Base-by-base conservation (phyloP, 805 yeast genomes). In the Ogataea wickerhamii region DNA sequence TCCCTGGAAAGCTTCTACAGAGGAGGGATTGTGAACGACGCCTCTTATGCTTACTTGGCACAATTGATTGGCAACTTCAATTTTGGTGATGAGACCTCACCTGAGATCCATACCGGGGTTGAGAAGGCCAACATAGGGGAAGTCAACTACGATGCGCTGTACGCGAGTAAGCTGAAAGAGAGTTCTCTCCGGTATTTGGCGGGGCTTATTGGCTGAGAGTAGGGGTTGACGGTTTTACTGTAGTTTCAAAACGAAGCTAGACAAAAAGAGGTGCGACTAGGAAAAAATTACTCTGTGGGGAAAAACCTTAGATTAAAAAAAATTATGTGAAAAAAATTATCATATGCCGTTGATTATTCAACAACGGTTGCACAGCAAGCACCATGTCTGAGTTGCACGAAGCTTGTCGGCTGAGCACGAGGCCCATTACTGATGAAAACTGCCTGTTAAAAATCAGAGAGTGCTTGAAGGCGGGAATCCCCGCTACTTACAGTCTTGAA, bases 401-500 rank as follows among this genome's bases (percentile, higher is more conserved):
- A 32, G 64, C 82, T 26, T 82, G 79, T 58, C 68, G 53, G 33
- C 73, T 71, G 45, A 61, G 51, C 17, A 50, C 36, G 4, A 60
- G 85, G 20, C 91, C 91, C 2, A 67, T 84, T 16, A 56, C 67
- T 1, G 43, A 54, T 2, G 66, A 59, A 2, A 37, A 40, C 0
- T 74, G 78, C 49, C 36, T 77, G n/a, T 61, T 51, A 0, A 60
- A 67, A 7, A 58, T 87, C 31, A 66, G 64, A 30, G 58, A 50
- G 33, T 74, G 66, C 46, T 61, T 86, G 43, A 64, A 68, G 32
- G 68, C 68, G 18, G 95, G 94, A 2, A 77, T 87, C 11, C 94
- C 95, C 5, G 74, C 94, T 1, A 87, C 95, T 0, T 83, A 86
- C 45, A 86, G 95, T 0, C 57, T 81, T 8, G 93, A 85, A 58